Evolutionary conservation across 179 eudicot species (phyloP).

Genomic region (Patellifolia procumbens): DNA sequence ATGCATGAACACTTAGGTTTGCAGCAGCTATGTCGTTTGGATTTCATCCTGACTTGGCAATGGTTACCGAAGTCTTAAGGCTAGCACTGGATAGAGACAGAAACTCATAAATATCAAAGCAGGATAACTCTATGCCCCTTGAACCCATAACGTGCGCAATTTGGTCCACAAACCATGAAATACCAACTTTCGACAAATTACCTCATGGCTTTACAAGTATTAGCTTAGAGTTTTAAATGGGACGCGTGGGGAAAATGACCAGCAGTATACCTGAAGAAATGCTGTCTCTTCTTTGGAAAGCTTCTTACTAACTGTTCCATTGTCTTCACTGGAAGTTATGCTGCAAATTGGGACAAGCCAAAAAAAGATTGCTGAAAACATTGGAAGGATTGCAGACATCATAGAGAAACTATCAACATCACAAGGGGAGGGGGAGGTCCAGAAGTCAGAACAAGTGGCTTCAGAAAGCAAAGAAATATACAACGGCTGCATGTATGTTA

Average conservation of each 20-base stretch:
- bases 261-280: constrained; percentile 59
- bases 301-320: constrained; percentile 37
- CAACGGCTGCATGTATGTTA: too few relatives aligned
- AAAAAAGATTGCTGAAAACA: not conserved
- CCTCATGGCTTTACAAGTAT: not conserved
- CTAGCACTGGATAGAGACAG: constrained; percentile 1
- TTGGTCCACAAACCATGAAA: not conserved
- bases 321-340: constrained; percentile 55
- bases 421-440: not conserved
- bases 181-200: not conserved
- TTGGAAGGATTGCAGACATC: not conserved
- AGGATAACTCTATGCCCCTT: not conserved
- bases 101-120: not conserved
- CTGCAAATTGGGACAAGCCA: constrained; percentile 34
- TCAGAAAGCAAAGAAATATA: not conserved
- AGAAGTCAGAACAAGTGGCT: too few relatives aligned
- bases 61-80: not conserved
- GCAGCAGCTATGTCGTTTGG: not conserved
- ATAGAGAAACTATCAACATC: not conserved
- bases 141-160: not conserved
- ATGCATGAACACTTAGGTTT: not conserved
- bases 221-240: not conserved
- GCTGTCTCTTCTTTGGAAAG: constrained; percentile 69
- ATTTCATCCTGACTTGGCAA: not conserved
- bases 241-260: not conserved